These are phyloP conservation scores for Didymella pinodella DNA, from an alignment of 2,329 filamentous ascomycete genomes.

Conservation along the genomic window DNA sequence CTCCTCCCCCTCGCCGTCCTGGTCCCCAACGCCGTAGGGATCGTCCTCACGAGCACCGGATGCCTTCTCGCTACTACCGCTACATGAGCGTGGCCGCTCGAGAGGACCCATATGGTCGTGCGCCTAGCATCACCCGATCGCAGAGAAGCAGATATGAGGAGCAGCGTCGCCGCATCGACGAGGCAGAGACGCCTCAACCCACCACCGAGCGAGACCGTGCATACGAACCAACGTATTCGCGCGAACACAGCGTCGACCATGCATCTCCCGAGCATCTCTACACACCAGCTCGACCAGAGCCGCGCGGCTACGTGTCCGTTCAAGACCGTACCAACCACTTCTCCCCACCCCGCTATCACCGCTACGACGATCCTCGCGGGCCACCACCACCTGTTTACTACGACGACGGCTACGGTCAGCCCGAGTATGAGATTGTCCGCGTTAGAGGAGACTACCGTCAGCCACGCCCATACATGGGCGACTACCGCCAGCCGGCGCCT, in stretches of 20 bases:
- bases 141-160: constrained; percentile 49
- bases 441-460: constrained; percentile 39
- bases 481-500: constrained; percentile 28
- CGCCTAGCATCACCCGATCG: constrained; percentile 46
- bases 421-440: constrained; percentile 45
- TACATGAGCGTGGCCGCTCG: constrained; percentile 46
- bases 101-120: constrained; percentile 48
- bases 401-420: constrained; percentile 42
- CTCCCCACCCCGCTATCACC: constrained; percentile 39
- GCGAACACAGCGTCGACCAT: constrained; percentile 46
- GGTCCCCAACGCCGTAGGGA: constrained; percentile 46
- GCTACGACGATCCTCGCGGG: constrained; percentile 41
- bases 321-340: constrained; percentile 44
- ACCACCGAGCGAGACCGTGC: constrained; percentile 40
- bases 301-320: constrained; percentile 46
- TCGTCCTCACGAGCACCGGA: constrained; percentile 41
- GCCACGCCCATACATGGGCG: constrained; percentile 28
- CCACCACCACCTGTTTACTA: constrained; percentile 42
- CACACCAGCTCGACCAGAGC: constrained; percentile 28
- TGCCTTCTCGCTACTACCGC: constrained; percentile 47
- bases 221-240: constrained; percentile 35
- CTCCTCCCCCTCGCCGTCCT: constrained; percentile 33
- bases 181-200: constrained; percentile 49
- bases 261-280: constrained; percentile 36
- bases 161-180: constrained; percentile 46